phyloP scores from a whole-genome alignment of 108 stramenopile genomes.

The Fragilaria radians region DNA sequence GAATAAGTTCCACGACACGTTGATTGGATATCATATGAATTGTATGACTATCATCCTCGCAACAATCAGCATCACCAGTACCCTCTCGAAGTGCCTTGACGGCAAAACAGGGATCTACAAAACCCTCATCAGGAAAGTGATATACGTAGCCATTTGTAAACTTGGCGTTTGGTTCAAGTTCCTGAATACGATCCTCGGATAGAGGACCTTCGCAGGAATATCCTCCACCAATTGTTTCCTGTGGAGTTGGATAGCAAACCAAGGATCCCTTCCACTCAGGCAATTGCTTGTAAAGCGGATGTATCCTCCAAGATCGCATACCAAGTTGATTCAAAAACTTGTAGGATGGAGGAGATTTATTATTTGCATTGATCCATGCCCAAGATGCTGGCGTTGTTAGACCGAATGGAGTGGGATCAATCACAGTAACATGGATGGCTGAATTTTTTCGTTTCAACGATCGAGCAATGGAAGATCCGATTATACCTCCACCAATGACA shows the following conservation, averaged over 20 bases:
- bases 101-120: slow-evolving; percentile 37
- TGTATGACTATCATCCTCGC: slow-evolving; percentile 15
- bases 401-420: slow-evolving; percentile 25
- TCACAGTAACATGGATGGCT: slow-evolving; percentile 27
- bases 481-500: slow-evolving; percentile 7
- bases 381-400: slow-evolving; percentile 44
- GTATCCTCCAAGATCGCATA: slow-evolving; percentile 45
- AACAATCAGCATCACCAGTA: slow-evolving; percentile 16
- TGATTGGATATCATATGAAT: slow-evolving; percentile 19
- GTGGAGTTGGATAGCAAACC: slow-evolving; percentile 8
- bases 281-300: slow-evolving; percentile 20
- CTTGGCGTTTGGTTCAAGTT: slow-evolving; percentile 21
- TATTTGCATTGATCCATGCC: slow-evolving; percentile 69
- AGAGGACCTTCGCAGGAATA: slow-evolving; percentile 20
- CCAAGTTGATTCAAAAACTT: slow-evolving; percentile 49
- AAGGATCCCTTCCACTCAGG: slow-evolving; percentile 49
- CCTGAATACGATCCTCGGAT: not conserved
- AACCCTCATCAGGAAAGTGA: slow-evolving; percentile 58
- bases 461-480: slow-evolving; percentile 25
- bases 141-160: slow-evolving; percentile 19
- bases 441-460: slow-evolving; percentile 21
- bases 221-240: slow-evolving; percentile 11
- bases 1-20: slow-evolving; percentile 20
- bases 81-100: slow-evolving; percentile 28
- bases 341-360: slow-evolving; percentile 44